Evolutionary conservation across 2,329 filamentous ascomycete genomes (phyloP), one percentile per base, ranked within the genome.

Genomic region (Penicillium verrucosum): DNA sequence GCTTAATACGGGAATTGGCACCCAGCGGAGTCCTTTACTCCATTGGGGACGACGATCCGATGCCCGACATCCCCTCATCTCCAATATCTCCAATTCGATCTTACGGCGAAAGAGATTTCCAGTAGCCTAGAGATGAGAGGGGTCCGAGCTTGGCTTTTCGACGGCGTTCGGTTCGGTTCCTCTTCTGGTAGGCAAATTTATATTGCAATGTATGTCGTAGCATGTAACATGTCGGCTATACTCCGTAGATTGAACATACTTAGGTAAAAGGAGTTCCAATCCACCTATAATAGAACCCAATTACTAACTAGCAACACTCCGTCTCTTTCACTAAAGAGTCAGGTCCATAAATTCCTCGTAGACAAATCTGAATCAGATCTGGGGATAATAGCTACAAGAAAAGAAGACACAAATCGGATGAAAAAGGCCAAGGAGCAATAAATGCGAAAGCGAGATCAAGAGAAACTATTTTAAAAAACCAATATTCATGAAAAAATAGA

Each of bases 401-500:
- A 34, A 48, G 8, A 51, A 23, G 32, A 30, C n/a, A 37, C 6
- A 34, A 34, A 8, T 32, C 32, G 16, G 21, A 46, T 46, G 43
- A 21, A 10, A 46, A 25, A n/a, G 14, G 5, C 14, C 30, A 46
- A 36, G 30, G 12, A n/a, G 18, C 30, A 25, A 46, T 46, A 32
- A n/a, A 43, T 32, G 27, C 38, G 16, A 41, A n/a, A 45, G 29
- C 29, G 36, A 48, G 27, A 29, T 34, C 29, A 54, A 60, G 51
- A 54, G 42, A 60, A 59, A 51, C 50, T 52, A 57, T 61, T 57
- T 65, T 61, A 16, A 16, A 50, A 51, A 54, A 27, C 36, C 51
- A 54, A 65, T 57, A 60, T 48, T 62, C 59, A 58, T 57, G 43
- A 56, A 32, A 57, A 34, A 57, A 34, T 56, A 55, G 52, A 55